Conservation (phyloP, 257 asterid genomes). For the Knoxia roxburghii region DNA sequence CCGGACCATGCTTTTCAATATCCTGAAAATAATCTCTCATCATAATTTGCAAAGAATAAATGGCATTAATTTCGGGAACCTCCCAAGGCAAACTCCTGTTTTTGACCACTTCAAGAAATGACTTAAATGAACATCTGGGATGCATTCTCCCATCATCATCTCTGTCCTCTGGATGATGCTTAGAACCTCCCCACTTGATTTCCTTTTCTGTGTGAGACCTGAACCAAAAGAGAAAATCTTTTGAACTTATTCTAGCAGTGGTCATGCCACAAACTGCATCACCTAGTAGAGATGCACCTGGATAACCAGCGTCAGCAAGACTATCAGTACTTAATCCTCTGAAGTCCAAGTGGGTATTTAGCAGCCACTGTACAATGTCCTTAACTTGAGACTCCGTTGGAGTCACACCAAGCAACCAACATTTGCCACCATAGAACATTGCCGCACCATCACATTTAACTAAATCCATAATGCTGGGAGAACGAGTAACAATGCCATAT, state of each 20-base stretch:
- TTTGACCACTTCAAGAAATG: conserved; percentile 56
- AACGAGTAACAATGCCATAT: conserved; percentile 42
- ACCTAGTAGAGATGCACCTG: conserved; percentile 43
- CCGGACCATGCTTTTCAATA: conserved; percentile 23
- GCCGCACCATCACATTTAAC: conserved; percentile 74
- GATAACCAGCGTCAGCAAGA: conserved; percentile 52
- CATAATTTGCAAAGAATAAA: conserved; percentile 60
- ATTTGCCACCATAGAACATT: conserved; percentile 37
- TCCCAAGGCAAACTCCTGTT: conserved; percentile 56
- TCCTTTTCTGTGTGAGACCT: conserved; percentile 50
- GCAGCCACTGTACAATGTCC: conserved; percentile 47
- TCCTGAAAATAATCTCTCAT: conserved; percentile 43
- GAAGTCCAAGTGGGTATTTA: conserved; percentile 30
- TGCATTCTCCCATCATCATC: conserved; percentile 56
- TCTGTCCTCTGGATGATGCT: conserved; percentile 43
- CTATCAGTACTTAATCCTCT: conserved; percentile 55
- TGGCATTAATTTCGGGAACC: conserved; percentile 48
- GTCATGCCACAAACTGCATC: conserved; percentile 64
- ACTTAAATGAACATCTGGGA: conserved; percentile 57
- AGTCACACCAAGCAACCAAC: conserved; percentile 61
- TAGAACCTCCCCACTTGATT: conserved; percentile 59
- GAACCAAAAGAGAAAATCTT: conserved; percentile 58
- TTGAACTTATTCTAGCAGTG: conserved; percentile 37
- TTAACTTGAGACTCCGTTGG: conserved; percentile 48
- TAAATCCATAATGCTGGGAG: conserved; percentile 61